A percentile compares a stretch with the other conserved stretches of the same genome.
These are phyloP conservation scores for Echinosophora koreensis DNA, from an alignment of 306 rosid species.

Conservation along the genomic window DNA sequence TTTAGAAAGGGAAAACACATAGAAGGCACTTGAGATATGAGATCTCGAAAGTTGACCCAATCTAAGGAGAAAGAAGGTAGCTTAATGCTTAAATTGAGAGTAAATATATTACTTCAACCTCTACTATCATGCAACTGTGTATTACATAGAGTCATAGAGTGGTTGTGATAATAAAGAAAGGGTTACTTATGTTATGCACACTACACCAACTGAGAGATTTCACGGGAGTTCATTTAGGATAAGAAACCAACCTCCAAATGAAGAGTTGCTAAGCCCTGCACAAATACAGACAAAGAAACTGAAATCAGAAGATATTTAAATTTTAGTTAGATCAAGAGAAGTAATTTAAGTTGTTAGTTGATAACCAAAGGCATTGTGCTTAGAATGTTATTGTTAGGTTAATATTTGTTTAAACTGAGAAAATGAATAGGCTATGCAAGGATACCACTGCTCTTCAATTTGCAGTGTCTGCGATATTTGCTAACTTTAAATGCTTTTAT, in stretches of 20 bases:
- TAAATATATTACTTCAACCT: conserved; percentile 13
- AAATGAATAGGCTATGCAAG: not conserved
- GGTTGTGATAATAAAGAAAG: not conserved
- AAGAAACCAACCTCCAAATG: conserved; percentile 73
- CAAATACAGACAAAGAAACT: conserved; percentile 38
- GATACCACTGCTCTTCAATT: not conserved
- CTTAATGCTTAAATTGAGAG: not conserved
- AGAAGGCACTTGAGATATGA: not conserved
- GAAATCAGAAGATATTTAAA: conserved; percentile 44
- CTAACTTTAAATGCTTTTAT: not conserved
- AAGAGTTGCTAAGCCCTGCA: conserved; percentile 77
- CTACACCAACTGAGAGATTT: conserved; percentile 3
- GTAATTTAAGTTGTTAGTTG: not conserved
- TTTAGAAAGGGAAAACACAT: conserved; percentile 18
- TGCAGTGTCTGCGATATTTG: not conserved
- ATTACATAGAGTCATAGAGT: not conserved
- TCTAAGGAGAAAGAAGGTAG: not conserved
- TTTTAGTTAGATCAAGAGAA: conserved; percentile 14
- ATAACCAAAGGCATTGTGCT: not conserved
- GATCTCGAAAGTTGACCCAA: not conserved
- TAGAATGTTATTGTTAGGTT: not conserved
- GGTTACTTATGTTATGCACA: conserved; percentile 15
- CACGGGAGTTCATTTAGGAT: not conserved
- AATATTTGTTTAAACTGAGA: not conserved
- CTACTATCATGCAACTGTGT: not conserved